Evolutionary conservation across 2,329 filamentous ascomycete species (phyloP).

Genomic region (Rosellinia necatrix): DNA sequence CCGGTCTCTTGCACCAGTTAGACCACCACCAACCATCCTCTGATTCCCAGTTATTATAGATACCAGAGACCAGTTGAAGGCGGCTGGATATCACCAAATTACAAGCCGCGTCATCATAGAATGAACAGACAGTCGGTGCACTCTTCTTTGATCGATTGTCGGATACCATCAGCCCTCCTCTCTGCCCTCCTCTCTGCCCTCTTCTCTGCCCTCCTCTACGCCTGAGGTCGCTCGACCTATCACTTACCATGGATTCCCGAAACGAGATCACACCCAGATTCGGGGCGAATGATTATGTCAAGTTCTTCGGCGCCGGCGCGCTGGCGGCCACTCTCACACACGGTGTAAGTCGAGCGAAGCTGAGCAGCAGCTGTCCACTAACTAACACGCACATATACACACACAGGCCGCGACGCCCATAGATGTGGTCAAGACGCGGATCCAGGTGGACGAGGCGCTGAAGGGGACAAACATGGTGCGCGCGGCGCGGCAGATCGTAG

Average conservation of each 20-base stretch:
- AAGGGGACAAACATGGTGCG: constrained; percentile 85
- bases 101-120: too few relatives aligned
- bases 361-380: not conserved
- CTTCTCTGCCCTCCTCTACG: not conserved
- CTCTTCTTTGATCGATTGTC: too few relatives aligned
- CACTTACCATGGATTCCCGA: constrained; percentile 27
- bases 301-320: constrained; percentile 59
- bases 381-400: not conserved
- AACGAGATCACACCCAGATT: constrained; percentile 45
- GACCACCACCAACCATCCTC: too few relatives aligned
- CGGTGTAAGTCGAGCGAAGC: constrained; percentile 45
- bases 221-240: too few relatives aligned
- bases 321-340: constrained; percentile 58
- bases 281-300: constrained; percentile 50
- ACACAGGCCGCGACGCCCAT: constrained; percentile 57
- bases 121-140: too few relatives aligned
- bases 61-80: too few relatives aligned
- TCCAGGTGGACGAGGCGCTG: constrained; percentile 84
- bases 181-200: not conserved
- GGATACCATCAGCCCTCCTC: too few relatives aligned
- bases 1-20: too few relatives aligned
- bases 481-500: constrained; percentile 77
- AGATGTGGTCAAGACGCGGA: constrained; percentile 84
- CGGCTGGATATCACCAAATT: too few relatives aligned
- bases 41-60: too few relatives aligned